A percentile compares a stretch with the other conserved stretches of the same genome.
Conservation (phyloP, 768 basidiomycete genomes). For the Tylopilus felleus region DNA sequence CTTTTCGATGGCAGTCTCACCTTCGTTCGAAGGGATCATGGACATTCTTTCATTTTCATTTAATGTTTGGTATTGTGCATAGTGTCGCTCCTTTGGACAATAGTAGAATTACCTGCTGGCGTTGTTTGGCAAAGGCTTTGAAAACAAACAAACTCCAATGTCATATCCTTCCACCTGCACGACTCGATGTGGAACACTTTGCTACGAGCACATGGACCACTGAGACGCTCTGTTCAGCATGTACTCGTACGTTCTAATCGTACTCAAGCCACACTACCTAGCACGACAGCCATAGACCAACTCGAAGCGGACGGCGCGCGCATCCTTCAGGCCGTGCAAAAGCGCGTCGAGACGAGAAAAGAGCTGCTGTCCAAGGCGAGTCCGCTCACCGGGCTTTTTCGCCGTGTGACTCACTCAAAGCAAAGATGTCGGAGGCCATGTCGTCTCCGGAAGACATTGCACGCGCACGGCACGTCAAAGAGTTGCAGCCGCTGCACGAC, state of each 20-base stretch:
- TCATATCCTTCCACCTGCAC: neutral
- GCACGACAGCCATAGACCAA: slow-evolving; percentile 19
- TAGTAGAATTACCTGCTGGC: too few species aligned
- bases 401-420: neutral
- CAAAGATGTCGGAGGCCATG: slow-evolving; percentile 54
- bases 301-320: slow-evolving; percentile 45
- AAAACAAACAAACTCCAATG: slow-evolving; percentile 8
- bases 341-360: slow-evolving; percentile 49
- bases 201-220: neutral
- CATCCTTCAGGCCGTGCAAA: slow-evolving; percentile 52
- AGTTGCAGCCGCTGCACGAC: slow-evolving; percentile 60
- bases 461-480: slow-evolving; percentile 59
- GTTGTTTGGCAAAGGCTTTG: slow-evolving; percentile 20
- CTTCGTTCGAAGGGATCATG: neutral
- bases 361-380: slow-evolving; percentile 44
- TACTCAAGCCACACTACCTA: slow-evolving; percentile 9
- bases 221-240: slow-evolving; percentile 13
- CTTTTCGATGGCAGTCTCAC: neutral
- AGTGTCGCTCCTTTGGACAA: neutral
- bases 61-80: neutral
- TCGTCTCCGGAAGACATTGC: slow-evolving; percentile 55
- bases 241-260: slow-evolving; percentile 9
- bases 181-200: too few species aligned
- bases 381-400: neutral
- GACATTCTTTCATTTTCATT: neutral